Evolutionary conservation across 345 rosid species (phyloP).

Genomic region (Populus simonii): DNA sequence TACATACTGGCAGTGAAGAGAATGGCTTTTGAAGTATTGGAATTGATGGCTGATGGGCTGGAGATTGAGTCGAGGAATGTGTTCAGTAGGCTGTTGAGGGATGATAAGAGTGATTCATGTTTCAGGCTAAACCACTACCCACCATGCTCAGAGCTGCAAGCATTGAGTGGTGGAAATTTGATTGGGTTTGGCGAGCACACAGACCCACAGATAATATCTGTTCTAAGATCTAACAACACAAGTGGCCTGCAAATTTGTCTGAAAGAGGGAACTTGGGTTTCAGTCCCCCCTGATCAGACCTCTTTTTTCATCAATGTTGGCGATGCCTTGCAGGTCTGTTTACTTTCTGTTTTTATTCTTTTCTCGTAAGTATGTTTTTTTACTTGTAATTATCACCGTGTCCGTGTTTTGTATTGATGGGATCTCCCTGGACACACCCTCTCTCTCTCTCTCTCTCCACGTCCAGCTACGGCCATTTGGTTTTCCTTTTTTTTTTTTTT

Average conservation of each 20-base stretch:
- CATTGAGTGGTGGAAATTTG: conserved; percentile 42
- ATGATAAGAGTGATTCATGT: conserved; percentile 44
- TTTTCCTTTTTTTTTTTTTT: not conserved
- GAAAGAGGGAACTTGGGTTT: conserved; percentile 52
- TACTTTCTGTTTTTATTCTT: not conserved
- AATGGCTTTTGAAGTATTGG: conserved; percentile 25
- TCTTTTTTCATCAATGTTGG: conserved; percentile 54
- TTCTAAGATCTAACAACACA: conserved; percentile 54
- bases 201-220: conserved; percentile 63
- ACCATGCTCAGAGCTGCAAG: conserved; percentile 37
- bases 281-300: conserved; percentile 52
- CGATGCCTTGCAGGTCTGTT: conserved; percentile 50
- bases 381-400: not conserved
- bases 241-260: conserved; percentile 52
- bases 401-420: not conserved
- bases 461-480: not conserved
- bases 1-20: conserved; percentile 32
- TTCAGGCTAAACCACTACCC: conserved; percentile 60
- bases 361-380: not conserved
- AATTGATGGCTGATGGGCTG: conserved; percentile 35
- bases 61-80: conserved; percentile 30
- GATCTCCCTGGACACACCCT: not conserved
- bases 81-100: conserved; percentile 28
- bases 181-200: conserved; percentile 66
- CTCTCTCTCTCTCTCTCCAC: not conserved